Percentiles rank a stretch among this genome's conserved stretches.
Conservation (phyloP, 1,284 basidiomycete genomes). For the Papiliotrema flavescens region DNA sequence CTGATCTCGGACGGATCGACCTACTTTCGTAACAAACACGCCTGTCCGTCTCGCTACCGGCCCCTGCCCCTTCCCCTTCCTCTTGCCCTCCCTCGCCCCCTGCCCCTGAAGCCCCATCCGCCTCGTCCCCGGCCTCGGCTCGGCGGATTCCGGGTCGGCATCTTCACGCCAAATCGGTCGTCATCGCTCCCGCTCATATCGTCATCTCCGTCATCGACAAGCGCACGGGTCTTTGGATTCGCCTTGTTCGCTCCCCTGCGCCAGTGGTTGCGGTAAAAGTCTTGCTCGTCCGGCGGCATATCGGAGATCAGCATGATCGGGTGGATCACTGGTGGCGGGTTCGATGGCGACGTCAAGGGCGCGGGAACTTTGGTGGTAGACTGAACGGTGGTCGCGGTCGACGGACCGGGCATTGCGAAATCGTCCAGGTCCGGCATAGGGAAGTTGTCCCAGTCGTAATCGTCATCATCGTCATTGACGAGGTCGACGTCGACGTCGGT, state of each 20-base stretch:
- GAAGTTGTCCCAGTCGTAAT: background rate
- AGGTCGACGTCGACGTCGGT: background rate
- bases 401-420: background rate
- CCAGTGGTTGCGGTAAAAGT: constrained; percentile 39
- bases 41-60: background rate
- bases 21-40: too few species aligned
- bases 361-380: background rate
- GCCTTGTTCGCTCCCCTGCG: constrained; percentile 26
- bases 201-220: background rate
- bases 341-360: background rate
- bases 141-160: constrained; percentile 1
- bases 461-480: background rate
- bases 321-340: background rate
- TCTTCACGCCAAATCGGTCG: constrained; percentile 6
- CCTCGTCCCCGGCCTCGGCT: constrained; percentile 4
- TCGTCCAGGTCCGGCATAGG: background rate
- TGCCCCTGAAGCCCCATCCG: background rate
- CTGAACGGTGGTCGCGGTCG: background rate
- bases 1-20: too few species aligned
- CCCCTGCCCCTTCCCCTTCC: background rate
- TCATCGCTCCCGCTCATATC: background rate
- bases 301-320: constrained; percentile 17
- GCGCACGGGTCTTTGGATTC: background rate
- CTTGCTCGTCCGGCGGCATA: constrained; percentile 15
- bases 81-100: background rate